Evolutionary conservation across 2,329 filamentous ascomycete species (phyloP), one percentile per base, ranked within the genome.

Genomic region (Elsinoe ampelina): DNA sequence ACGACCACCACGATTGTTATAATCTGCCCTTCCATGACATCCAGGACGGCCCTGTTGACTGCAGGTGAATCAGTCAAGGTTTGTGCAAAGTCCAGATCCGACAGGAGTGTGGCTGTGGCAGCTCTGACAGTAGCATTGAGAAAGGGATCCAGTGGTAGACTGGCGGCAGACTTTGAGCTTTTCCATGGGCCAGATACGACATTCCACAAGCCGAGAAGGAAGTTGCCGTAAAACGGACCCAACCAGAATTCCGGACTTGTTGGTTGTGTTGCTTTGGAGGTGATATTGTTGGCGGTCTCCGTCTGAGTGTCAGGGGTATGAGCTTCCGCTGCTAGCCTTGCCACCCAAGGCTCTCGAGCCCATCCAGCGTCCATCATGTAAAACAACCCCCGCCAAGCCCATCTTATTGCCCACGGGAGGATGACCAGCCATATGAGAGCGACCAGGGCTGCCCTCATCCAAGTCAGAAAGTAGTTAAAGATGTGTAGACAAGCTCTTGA

Each of bases 1-100:
- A 95, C 80, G 6, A 98, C 92, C 52, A 97, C 89, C 10, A 95
- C 74, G 5, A 96, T 75, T 0, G 92, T 98, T 63, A 98, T 95
- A 48, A 97, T 81, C 67, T 95, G 91, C 3, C 93, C 93, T 72
- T 98, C 93, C 2, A 96, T 75, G 0, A 92, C 82, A 63, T 90
- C 86, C 54, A 97, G 84, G 13, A 96, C 73, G 54, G 86, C 79
- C 48, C 85, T 83, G 69, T 97, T 97, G 58, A 95, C 67, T 12
- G 80, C 76, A 1, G 85, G 78, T 50, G 83, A 88, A 3, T 82
- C 76, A 0, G 89, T 95, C 55, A 80, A 66, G 1, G 67, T 71
- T 35, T 76, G 77, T 52, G 83, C 68, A 60, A 80, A 77, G 15
- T 76, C 71, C 36, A 82, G 71, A 50, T 82, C 77, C n/a, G 82